phyloP scores from a whole-genome alignment of 2,329 filamentous ascomycete genomes.

The Colletotrichum somersetense region DNA sequence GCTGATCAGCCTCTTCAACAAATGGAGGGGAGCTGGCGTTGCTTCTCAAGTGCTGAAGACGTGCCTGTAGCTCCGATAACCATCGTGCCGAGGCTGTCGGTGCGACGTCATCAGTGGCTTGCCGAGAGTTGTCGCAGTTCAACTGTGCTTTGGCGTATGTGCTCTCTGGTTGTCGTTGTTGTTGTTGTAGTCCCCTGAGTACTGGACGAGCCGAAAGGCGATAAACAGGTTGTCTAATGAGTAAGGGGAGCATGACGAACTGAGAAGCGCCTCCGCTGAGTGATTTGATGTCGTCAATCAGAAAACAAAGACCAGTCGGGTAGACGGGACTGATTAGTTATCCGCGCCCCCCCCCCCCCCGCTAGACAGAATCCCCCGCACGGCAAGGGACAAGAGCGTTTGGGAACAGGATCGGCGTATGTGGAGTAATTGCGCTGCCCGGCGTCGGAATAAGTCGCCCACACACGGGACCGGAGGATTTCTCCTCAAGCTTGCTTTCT shows the following conservation, averaged over 20 bases:
- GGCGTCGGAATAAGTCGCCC: neutral
- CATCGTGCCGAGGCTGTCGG: neutral
- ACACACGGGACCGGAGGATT: neutral
- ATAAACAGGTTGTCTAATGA: neutral
- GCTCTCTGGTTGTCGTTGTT: neutral
- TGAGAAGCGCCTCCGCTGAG: neutral
- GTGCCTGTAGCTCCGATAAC: neutral
- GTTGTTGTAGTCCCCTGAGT: neutral
- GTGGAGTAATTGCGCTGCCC: neutral
- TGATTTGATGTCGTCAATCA: neutral
- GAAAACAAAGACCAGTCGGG: neutral
- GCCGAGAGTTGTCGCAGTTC: neutral
- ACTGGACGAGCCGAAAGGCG: neutral
- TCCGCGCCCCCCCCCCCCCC: neutral
- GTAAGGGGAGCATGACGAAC: neutral
- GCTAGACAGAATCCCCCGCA: neutral
- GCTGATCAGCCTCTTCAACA: neutral
- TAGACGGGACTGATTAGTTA: neutral
- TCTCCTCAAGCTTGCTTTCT: neutral
- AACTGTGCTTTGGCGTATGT: constrained; percentile 1
- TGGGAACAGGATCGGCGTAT: neutral
- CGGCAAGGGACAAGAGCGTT: neutral
- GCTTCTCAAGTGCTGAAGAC: neutral
- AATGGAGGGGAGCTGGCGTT: neutral
- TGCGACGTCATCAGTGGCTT: neutral